phyloP scores from a whole-genome alignment of 2,329 filamentous ascomycete genomes.

The Nothomitra cinnamomea region DNA sequence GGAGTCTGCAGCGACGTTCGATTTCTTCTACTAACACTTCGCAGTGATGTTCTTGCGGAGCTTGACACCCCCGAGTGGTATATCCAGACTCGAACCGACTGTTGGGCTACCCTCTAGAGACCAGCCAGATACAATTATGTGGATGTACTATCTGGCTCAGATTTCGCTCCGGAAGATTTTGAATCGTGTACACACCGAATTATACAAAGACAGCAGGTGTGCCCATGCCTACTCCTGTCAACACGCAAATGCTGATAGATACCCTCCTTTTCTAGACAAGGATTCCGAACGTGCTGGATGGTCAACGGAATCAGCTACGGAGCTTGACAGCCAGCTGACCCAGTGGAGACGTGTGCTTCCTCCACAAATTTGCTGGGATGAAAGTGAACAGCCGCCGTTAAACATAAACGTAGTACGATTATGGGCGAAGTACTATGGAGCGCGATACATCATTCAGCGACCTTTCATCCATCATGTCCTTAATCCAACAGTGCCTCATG shows the following conservation, averaged over 20 bases:
- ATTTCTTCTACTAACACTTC: constrained; percentile 9
- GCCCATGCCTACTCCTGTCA: background rate
- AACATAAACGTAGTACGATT: constrained; percentile 72
- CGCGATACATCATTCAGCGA: constrained; percentile 73
- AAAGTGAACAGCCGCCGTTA: constrained; percentile 49
- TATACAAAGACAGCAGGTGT: constrained; percentile 28
- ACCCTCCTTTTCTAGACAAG: constrained; percentile 10
- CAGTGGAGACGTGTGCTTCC: constrained; percentile 37
- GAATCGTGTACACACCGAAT: constrained; percentile 35
- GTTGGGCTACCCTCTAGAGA: constrained; percentile 20
- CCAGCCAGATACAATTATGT: constrained; percentile 23
- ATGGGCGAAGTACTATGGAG: constrained; percentile 89
- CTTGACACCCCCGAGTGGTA: constrained; percentile 45
- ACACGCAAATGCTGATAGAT: background rate
- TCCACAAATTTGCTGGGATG: constrained; percentile 39
- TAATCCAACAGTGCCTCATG: constrained; percentile 25
- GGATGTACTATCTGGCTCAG: constrained; percentile 44
- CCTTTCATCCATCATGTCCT: constrained; percentile 51
- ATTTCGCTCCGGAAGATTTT: constrained; percentile 40
- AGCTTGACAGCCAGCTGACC: constrained; percentile 30
- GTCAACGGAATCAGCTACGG: constrained; percentile 19
- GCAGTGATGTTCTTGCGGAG: constrained; percentile 79
- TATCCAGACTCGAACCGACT: constrained; percentile 35
- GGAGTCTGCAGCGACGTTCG: background rate
- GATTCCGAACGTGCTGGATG: constrained; percentile 18